These are phyloP conservation scores for Fusarium zealandicum DNA, from an alignment of 2,329 filamentous ascomycete species.

Conservation along the genomic window DNA sequence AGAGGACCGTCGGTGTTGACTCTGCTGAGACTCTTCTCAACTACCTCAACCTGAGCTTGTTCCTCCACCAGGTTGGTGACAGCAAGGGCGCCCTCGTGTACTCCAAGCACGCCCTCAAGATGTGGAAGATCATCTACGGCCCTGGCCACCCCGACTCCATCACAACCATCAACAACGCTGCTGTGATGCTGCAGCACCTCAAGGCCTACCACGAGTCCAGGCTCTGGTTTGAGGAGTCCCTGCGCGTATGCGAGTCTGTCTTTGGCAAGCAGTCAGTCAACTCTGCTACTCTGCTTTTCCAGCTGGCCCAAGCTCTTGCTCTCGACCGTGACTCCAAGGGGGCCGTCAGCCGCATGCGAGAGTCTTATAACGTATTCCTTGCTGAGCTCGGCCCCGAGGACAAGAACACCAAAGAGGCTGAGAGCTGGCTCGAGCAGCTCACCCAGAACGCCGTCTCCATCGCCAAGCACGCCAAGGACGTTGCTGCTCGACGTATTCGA, in stretches of 20 bases:
- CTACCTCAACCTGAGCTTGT: conserved; percentile 94
- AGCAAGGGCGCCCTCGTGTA: conserved; percentile 87
- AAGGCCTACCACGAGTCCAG: conserved; percentile 95
- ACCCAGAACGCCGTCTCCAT: conserved; percentile 95
- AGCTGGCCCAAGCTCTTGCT: conserved; percentile 92
- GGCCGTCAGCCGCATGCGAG: conserved; percentile 91
- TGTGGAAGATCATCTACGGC: conserved; percentile 98
- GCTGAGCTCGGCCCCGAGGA: conserved; percentile 85
- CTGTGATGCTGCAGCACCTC: conserved; percentile 96
- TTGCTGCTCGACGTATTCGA: conserved; percentile 76
- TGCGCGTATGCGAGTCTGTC: conserved; percentile 86
- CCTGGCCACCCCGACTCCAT: conserved; percentile 94
- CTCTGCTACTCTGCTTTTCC: conserved; percentile 93
- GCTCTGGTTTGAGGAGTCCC: conserved; percentile 94
- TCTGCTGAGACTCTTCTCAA: conserved; percentile 92
- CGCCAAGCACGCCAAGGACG: conserved; percentile 90
- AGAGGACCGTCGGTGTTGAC: conserved; percentile 92
- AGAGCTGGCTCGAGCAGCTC: conserved; percentile 94
- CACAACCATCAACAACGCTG: conserved; percentile 97
- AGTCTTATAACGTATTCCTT: conserved; percentile 96
- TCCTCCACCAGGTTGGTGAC: conserved; percentile 91
- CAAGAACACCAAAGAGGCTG: conserved; percentile 97
- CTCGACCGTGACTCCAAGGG: conserved; percentile 95
- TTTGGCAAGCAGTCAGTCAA: conserved; percentile 92
- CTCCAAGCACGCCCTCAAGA: conserved; percentile 87